Percentiles rank a stretch among this genome's conserved stretches.
phyloP scores from a whole-genome alignment of 1,284 basidiomycete genomes.

The Leucocoprinus gongylophorus region DNA sequence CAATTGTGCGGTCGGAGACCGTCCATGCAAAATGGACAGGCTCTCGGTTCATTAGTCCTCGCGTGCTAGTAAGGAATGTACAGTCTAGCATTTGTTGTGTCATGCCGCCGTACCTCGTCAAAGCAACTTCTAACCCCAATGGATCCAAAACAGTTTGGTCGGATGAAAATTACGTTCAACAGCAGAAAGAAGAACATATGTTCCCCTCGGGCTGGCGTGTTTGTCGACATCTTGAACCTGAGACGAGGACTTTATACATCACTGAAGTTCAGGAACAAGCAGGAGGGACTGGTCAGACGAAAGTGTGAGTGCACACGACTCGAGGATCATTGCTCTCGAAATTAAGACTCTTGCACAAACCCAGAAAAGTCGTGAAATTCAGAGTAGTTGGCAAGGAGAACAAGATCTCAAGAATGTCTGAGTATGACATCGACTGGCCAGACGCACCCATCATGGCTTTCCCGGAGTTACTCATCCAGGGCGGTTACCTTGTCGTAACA shows the following conservation, averaged over 20 bases:
- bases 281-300: neutral
- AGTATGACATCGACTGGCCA: neutral
- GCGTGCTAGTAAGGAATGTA: neutral
- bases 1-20: conserved; percentile 17
- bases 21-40: conserved; percentile 17
- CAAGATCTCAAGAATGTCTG: neutral
- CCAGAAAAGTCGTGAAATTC: conserved; percentile 3
- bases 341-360: neutral
- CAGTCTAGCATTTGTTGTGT: neutral
- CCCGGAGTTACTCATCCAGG: neutral
- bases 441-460: neutral
- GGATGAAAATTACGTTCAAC: neutral
- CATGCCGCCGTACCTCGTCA: conserved; percentile 1
- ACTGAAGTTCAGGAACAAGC: neutral
- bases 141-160: neutral
- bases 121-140: too few species aligned
- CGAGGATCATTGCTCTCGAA: neutral
- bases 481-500: neutral
- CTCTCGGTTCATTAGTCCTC: neutral
- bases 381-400: neutral
- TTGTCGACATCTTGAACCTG: neutral
- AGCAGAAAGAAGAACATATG: neutral
- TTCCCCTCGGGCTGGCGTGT: neutral
- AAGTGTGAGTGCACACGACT: neutral
- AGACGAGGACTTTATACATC: neutral